These are phyloP conservation scores for Sistotremastrum suecicum DNA, from an alignment of 768 basidiomycete species.

Conservation along the genomic window DNA sequence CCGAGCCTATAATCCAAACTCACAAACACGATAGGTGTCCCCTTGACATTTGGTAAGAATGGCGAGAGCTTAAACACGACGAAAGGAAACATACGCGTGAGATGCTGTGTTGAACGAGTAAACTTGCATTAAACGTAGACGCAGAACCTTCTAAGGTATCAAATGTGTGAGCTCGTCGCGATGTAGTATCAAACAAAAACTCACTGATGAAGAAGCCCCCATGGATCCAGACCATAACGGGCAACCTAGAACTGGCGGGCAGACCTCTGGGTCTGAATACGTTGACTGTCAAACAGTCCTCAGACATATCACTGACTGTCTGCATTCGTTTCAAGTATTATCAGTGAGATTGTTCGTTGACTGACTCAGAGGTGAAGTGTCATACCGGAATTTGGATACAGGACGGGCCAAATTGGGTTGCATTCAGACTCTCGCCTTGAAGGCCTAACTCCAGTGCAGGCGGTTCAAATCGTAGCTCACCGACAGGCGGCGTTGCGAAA, in stretches of 20 bases:
- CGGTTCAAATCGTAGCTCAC: slow-evolving; percentile 14
- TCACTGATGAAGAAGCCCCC: slow-evolving; percentile 22
- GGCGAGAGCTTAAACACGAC: neutral
- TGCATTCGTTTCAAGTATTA: no score
- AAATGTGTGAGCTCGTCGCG: neutral
- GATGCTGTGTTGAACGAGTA: slow-evolving; percentile 14
- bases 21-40: slow-evolving; percentile 34
- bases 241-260: slow-evolving; percentile 14
- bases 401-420: slow-evolving; percentile 15
- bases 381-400: slow-evolving; percentile 13
- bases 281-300: slow-evolving; percentile 37
- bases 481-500: slow-evolving; percentile 20
- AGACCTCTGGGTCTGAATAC: slow-evolving; percentile 26
- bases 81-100: slow-evolving; percentile 9
- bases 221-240: slow-evolving; percentile 32
- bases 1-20: slow-evolving; percentile 37
- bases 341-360: no score
- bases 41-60: slow-evolving; percentile 10
- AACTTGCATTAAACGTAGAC: slow-evolving; percentile 18
- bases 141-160: slow-evolving; percentile 10
- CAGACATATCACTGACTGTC: slow-evolving; percentile 14
- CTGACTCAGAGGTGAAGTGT: no score
- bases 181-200: no score
- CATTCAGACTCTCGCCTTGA: slow-evolving; percentile 14
- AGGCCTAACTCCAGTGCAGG: slow-evolving; percentile 12